Conservation (phyloP, 2,329 filamentous ascomycete genomes). For the Paecilomyces dactylethromorphus region DNA sequence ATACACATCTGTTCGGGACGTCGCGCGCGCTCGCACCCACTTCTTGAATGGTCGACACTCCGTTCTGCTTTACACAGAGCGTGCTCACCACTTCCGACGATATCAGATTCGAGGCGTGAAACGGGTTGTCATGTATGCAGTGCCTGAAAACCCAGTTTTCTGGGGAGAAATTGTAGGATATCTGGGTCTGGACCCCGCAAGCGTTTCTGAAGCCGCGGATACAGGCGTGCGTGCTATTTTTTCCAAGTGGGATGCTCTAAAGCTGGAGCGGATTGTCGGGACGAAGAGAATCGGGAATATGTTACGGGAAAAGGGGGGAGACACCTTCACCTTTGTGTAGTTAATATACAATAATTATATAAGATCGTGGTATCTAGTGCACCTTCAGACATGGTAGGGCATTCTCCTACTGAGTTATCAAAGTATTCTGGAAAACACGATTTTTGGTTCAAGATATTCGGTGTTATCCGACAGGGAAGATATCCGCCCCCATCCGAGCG, state of each 20-base stretch:
- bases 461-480: neutral
- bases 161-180: slow-evolving; percentile 38
- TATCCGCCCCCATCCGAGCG: neutral
- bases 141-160: slow-evolving; percentile 73
- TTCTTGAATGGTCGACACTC: slow-evolving; percentile 78
- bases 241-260: slow-evolving; percentile 82
- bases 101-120: slow-evolving; percentile 75
- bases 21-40: slow-evolving; percentile 77
- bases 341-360: slow-evolving; percentile 2
- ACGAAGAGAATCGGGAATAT: slow-evolving; percentile 74
- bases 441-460: neutral
- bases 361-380: neutral
- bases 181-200: slow-evolving; percentile 31
- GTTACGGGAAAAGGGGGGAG: slow-evolving; percentile 69
- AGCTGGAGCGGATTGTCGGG: slow-evolving; percentile 82
- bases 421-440: neutral
- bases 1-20: slow-evolving; percentile 72
- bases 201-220: slow-evolving; percentile 52
- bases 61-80: slow-evolving; percentile 83
- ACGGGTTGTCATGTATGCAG: slow-evolving; percentile 78
- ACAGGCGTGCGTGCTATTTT: slow-evolving; percentile 59
- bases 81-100: slow-evolving; percentile 94
- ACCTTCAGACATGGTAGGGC: neutral
- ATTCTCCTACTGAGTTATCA: neutral
- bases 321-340: slow-evolving; percentile 93